These are phyloP conservation scores for Nemania sp. DNA, from an alignment of 2,329 filamentous ascomycete genomes.

Conservation along the genomic window DNA sequence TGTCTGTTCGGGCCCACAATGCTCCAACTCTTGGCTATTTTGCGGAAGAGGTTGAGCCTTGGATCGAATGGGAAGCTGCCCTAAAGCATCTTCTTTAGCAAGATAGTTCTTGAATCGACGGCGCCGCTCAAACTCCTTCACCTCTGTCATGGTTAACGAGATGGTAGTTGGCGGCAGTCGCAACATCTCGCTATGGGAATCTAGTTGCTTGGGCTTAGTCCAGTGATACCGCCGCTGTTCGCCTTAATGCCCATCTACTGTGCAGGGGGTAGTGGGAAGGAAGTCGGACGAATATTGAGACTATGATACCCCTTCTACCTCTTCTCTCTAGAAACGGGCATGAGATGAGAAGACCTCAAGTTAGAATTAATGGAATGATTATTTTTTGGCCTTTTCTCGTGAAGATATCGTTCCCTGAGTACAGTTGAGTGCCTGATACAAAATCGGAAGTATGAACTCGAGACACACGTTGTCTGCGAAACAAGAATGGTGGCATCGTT, in stretches of 20 bases:
- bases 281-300: conserved; percentile 5
- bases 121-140: conserved; percentile 55
- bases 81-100: conserved; percentile 44
- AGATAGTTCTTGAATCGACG: conserved; percentile 52
- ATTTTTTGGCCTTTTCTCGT: not conserved
- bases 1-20: conserved; percentile 28
- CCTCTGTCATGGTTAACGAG: conserved; percentile 56
- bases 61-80: conserved; percentile 38
- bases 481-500: not conserved
- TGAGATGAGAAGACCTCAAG: not conserved
- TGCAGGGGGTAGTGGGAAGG: not conserved
- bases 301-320: conserved; percentile 1
- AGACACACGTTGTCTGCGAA: conserved; percentile 14
- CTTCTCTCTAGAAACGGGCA: conserved; percentile 2
- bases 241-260: not conserved
- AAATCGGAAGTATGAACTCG: conserved; percentile 10
- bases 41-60: conserved; percentile 26
- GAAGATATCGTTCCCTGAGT: conserved; percentile 1
- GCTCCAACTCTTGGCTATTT: conserved; percentile 33
- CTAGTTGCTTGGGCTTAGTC: not conserved
- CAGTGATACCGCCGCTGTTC: not conserved
- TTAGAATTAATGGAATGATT: not conserved
- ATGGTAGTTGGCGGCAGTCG: conserved; percentile 57
- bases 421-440: not conserved
- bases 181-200: conserved; percentile 52